Percentiles rank a stretch among this genome's conserved stretches.
These are phyloP conservation scores for Nematocida sp. DNA, from an alignment of 371 early-diverging fungal genomes.

Conservation along the genomic window DNA sequence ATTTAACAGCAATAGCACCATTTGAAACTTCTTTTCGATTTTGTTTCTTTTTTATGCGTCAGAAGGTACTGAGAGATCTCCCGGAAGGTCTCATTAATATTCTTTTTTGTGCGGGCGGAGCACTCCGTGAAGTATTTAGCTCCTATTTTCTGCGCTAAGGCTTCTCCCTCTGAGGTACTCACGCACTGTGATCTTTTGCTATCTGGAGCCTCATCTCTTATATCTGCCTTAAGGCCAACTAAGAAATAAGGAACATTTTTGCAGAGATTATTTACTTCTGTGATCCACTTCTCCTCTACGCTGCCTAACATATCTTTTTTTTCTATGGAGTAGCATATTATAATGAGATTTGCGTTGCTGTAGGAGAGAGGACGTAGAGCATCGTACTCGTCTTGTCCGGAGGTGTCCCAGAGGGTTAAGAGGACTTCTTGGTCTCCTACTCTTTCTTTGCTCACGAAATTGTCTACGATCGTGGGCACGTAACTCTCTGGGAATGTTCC, in stretches of 20 bases:
- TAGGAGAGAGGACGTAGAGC: conserved; percentile 67
- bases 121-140: conserved; percentile 66
- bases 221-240: conserved; percentile 66
- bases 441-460: conserved; percentile 65
- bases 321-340: conserved; percentile 68
- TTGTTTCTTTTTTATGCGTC: conserved; percentile 30
- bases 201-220: conserved; percentile 56
- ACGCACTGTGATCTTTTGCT: conserved; percentile 54
- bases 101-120: conserved; percentile 65
- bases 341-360: conserved; percentile 65
- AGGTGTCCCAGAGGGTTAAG: conserved; percentile 68
- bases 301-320: conserved; percentile 65
- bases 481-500: conserved; percentile 67
- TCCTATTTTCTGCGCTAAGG: conserved; percentile 61
- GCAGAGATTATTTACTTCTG: conserved; percentile 67
- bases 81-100: conserved; percentile 64
- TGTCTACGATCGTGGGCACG: conserved; percentile 68
- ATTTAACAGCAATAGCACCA: conserved; percentile 41
- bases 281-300: conserved; percentile 66
- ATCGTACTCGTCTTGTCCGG: conserved; percentile 69
- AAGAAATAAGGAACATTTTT: conserved; percentile 64
- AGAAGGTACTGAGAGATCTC: conserved; percentile 60
- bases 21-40: conserved; percentile 12
- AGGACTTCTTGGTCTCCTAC: conserved; percentile 56
- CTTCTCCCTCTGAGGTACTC: conserved; percentile 59